Evolutionary conservation across 345 rosid species (phyloP).

Genomic region (Arabidopsis thaliana): DNA sequence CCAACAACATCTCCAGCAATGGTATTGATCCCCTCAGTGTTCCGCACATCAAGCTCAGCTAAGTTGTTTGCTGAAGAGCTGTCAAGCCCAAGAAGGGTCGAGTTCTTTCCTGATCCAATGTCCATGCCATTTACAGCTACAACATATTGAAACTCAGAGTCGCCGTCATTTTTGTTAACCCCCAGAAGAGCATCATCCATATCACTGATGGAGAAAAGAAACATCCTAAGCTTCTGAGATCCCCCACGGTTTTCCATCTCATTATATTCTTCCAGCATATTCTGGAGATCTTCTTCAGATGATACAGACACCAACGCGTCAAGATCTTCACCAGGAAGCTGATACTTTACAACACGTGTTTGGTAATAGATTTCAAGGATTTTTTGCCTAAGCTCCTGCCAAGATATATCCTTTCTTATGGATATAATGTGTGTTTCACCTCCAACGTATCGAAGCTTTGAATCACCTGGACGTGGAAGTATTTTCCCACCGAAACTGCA

Average conservation of each 20-base stretch:
- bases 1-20: slow-evolving; percentile 47
- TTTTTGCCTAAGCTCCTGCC: slow-evolving; percentile 68
- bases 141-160: slow-evolving; percentile 74
- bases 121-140: slow-evolving; percentile 84
- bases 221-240: slow-evolving; percentile 71
- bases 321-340: slow-evolving; percentile 96
- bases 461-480: slow-evolving; percentile 89
- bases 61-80: slow-evolving; percentile 62
- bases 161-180: slow-evolving; percentile 52
- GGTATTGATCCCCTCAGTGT: slow-evolving; percentile 48
- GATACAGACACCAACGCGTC: slow-evolving; percentile 94
- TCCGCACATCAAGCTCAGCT: slow-evolving; percentile 54
- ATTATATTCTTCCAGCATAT: slow-evolving; percentile 86
- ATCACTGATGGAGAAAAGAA: slow-evolving; percentile 69
- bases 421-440: slow-evolving; percentile 78
- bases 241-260: slow-evolving; percentile 65
- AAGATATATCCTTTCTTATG: slow-evolving; percentile 66
- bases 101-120: slow-evolving; percentile 57
- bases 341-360: slow-evolving; percentile 75
- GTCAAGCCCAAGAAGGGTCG: slow-evolving; percentile 51
- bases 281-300: slow-evolving; percentile 82
- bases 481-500: slow-evolving; percentile 93
- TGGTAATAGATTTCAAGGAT: slow-evolving; percentile 64
- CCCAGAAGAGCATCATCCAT: slow-evolving; percentile 72
- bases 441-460: slow-evolving; percentile 91